Conservation (phyloP, 805 yeast species). For the Suhomyces prunicola region DNA sequence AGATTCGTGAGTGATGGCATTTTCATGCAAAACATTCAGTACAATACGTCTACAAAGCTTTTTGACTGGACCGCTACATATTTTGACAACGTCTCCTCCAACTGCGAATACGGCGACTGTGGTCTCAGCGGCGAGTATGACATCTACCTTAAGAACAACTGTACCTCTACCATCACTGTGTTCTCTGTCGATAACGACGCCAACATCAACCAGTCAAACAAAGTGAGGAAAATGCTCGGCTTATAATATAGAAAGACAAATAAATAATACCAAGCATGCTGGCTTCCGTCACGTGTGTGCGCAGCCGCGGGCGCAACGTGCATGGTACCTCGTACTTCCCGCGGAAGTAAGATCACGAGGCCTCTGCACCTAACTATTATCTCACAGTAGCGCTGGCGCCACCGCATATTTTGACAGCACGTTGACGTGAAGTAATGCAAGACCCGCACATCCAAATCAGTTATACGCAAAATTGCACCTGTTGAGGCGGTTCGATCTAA, state of each 20-base stretch:
- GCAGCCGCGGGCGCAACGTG: background rate
- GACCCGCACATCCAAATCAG: background rate
- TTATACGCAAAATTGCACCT: background rate
- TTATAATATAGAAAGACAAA: too few relatives aligned
- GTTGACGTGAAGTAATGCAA: background rate
- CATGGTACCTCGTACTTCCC: background rate
- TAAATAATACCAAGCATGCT: background rate
- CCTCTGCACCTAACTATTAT: background rate
- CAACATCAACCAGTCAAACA: conserved; percentile 13
- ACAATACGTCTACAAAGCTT: conserved; percentile 3
- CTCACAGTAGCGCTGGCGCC: background rate
- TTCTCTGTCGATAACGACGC: conserved; percentile 50
- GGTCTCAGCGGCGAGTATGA: conserved; percentile 12
- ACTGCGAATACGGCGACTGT: conserved; percentile 12
- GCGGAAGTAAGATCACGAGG: background rate
- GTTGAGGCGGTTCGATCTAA: background rate
- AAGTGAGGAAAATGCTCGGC: conserved; percentile 6
- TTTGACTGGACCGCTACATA: conserved; percentile 6
- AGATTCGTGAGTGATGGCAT: conserved; percentile 11
- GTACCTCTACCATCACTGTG: conserved; percentile 45
- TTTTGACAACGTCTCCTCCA: conserved; percentile 13
- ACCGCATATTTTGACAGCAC: background rate
- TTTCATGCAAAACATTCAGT: conserved; percentile 8
- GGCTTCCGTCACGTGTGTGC: background rate
- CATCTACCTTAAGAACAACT: conserved; percentile 15